phyloP scores from a whole-genome alignment of 2,329 filamentous ascomycete species.

The Falciphora oryzae region DNA sequence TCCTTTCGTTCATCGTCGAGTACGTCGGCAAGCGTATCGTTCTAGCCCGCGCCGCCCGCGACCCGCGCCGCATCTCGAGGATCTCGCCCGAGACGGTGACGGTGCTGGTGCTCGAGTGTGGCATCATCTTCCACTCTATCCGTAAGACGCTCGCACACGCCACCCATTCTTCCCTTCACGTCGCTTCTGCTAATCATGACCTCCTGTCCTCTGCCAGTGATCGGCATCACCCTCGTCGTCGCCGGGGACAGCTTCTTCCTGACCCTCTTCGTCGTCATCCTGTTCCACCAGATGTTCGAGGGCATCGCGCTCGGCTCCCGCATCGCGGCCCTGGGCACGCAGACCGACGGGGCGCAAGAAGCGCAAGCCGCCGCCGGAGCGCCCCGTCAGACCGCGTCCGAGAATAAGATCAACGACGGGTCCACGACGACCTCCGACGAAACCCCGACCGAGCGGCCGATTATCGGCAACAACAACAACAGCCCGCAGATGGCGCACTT shows the following conservation, averaged over 20 bases:
- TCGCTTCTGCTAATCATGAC: not conserved
- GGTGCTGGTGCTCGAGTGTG: conserved; percentile 65
- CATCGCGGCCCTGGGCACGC: conserved; percentile 52
- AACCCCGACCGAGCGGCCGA: conserved; percentile 13
- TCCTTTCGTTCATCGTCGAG: conserved; percentile 67
- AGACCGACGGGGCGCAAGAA: conserved; percentile 6
- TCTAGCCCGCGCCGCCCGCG: conserved; percentile 25
- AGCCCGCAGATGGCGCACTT: conserved; percentile 18
- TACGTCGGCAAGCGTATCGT: conserved; percentile 58
- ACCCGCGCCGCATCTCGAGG: conserved; percentile 14
- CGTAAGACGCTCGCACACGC: conserved; percentile 34
- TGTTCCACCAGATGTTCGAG: conserved; percentile 77
- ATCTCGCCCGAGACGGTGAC: conserved; percentile 44
- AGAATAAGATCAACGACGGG: not conserved
- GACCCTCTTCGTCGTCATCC: conserved; percentile 59
- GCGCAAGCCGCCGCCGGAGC: conserved; percentile 8
- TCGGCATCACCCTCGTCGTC: conserved; percentile 59
- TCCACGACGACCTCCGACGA: conserved; percentile 7
- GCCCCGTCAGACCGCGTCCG: not conserved
- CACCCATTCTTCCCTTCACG: no score
- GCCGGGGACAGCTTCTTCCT: conserved; percentile 50
- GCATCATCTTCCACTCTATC: conserved; percentile 70
- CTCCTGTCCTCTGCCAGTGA: conserved; percentile 35
- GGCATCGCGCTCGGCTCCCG: conserved; percentile 67
- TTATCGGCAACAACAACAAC: conserved; percentile 10